These are phyloP conservation scores for Suillus cothurnatus DNA, from an alignment of 768 basidiomycete genomes.

Conservation along the genomic window DNA sequence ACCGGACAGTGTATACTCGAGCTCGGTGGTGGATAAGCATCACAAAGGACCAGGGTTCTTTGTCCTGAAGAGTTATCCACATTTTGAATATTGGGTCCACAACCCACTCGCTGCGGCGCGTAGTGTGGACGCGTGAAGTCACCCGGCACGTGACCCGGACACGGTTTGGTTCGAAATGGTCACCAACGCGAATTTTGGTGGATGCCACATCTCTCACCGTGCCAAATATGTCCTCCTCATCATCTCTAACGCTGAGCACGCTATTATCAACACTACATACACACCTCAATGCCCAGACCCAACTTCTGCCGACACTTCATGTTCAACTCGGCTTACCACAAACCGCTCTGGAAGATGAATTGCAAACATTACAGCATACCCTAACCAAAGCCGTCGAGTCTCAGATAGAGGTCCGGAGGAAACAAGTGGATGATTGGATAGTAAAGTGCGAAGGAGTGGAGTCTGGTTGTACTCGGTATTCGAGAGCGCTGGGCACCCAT, in stretches of 20 bases:
- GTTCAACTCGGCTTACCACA: constrained; percentile 81
- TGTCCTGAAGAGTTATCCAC: background rate
- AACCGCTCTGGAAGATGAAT: constrained; percentile 80
- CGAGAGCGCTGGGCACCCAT: constrained; percentile 70
- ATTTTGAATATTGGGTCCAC: background rate
- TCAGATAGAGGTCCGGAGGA: constrained; percentile 66
- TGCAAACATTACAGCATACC: constrained; percentile 69
- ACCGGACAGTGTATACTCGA: background rate
- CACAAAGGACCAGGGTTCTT: background rate
- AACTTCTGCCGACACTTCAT: constrained; percentile 80
- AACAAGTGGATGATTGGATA: constrained; percentile 80
- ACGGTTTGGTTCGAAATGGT: constrained; percentile 5
- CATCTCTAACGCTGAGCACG: constrained; percentile 52
- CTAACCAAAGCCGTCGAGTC: constrained; percentile 76
- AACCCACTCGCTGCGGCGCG: background rate
- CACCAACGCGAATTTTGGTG: background rate
- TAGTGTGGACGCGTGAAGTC: constrained; percentile 5
- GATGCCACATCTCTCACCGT: constrained; percentile 5
- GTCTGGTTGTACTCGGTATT: constrained; percentile 64
- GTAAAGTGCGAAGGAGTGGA: constrained; percentile 64
- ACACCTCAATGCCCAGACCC: constrained; percentile 79
- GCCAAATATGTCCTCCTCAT: constrained; percentile 22
- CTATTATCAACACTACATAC: constrained; percentile 77
- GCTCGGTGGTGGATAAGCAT: background rate
- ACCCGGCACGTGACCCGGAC: background rate